Percentiles rank a stretch among this genome's conserved stretches.
phyloP scores from a whole-genome alignment of 352 stramenopile genomes.

The Globisporangium perplexum region DNA sequence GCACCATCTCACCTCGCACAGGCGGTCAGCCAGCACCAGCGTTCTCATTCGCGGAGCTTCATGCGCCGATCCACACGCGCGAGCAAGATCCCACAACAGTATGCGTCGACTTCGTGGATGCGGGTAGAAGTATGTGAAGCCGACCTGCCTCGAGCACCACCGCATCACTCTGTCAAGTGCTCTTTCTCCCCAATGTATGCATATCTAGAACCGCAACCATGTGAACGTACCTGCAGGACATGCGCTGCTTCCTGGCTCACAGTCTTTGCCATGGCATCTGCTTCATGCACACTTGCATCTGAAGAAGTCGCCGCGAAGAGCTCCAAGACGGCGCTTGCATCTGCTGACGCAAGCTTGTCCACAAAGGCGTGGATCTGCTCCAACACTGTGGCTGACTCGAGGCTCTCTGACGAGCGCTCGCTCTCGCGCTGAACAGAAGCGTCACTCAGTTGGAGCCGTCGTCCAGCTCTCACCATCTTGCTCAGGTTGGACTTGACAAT shows the following conservation, averaged over 20 bases:
- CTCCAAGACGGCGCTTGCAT: slow-evolving; percentile 1
- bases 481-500: slow-evolving; percentile 45
- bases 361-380: slow-evolving; percentile 8
- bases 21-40: slow-evolving; percentile 16
- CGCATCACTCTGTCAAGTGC: not conserved
- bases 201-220: not conserved
- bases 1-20: slow-evolving; percentile 18
- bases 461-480: slow-evolving; percentile 8
- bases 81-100: slow-evolving; percentile 21
- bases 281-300: not conserved
- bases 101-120: slow-evolving; percentile 3
- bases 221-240: slow-evolving; percentile 32
- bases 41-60: slow-evolving; percentile 10
- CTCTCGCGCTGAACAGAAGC: not conserved
- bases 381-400: not conserved
- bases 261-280: not conserved
- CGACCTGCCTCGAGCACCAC: slow-evolving; percentile 20
- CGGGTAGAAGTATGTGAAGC: slow-evolving; percentile 46
- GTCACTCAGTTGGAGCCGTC: not conserved
- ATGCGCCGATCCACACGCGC: not conserved
- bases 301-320: not conserved
- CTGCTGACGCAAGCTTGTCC: slow-evolving; percentile 1
- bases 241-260: slow-evolving; percentile 33
- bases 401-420: not conserved
- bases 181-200: not conserved